These are phyloP conservation scores for Calocybe gangraenosa DNA, from an alignment of 768 basidiomycete genomes.

Conservation along the genomic window DNA sequence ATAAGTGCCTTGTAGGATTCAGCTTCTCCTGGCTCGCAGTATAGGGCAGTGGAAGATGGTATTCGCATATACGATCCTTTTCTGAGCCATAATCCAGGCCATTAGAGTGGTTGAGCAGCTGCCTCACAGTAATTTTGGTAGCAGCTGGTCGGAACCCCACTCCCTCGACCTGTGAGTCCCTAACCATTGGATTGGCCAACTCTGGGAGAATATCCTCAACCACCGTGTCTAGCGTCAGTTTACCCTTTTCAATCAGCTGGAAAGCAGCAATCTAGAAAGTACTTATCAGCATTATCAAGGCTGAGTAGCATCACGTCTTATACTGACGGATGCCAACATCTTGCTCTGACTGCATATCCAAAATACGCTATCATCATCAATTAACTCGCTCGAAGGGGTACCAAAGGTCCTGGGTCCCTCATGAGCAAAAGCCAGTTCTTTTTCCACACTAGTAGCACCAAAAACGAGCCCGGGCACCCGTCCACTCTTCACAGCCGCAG, in stretches of 20 bases:
- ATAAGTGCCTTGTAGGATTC: conserved; percentile 15
- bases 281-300: not conserved
- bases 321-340: conserved; percentile 26
- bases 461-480: conserved; percentile 23
- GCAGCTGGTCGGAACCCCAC: conserved; percentile 10
- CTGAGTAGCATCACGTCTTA: not conserved
- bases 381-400: conserved; percentile 21
- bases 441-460: conserved; percentile 23
- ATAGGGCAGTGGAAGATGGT: conserved; percentile 7
- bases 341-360: conserved; percentile 38
- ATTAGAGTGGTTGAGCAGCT: conserved; percentile 23
- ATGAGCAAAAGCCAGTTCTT: conserved; percentile 23
- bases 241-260: conserved; percentile 30
- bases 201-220: conserved; percentile 25
- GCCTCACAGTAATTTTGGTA: conserved; percentile 15
- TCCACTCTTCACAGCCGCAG: conserved; percentile 13
- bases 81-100: conserved; percentile 17
- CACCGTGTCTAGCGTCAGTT: conserved; percentile 24
- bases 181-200: conserved; percentile 22
- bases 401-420: conserved; percentile 19
- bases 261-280: conserved; percentile 24
- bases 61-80: not conserved
- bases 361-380: conserved; percentile 24
- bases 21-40: conserved; percentile 11
- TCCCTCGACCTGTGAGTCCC: not conserved